Evolutionary conservation across 2,329 filamentous ascomycete species (phyloP), one percentile per base, ranked within the genome.

Genomic region (Pochonia chlamydosporia): DNA sequence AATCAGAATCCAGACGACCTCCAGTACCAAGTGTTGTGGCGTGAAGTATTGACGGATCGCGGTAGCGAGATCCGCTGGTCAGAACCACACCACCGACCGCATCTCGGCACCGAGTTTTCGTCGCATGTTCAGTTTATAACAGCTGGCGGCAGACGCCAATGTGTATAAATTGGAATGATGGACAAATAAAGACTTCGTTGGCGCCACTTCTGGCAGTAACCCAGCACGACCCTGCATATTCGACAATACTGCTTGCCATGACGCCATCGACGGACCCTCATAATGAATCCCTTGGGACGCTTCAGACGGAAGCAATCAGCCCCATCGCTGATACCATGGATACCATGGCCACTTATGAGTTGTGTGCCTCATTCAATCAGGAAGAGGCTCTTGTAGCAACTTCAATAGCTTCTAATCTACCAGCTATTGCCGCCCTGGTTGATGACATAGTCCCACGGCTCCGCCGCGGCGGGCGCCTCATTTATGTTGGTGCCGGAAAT

Each of bases 401-500:
- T 10, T 55, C 52, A n/a, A 44, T 55, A 11, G 45, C 52, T 25
- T 37, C 40, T 9, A 50, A 52, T 26, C 52, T 52, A 2, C 31
- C 21, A 3, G 43, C 46, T 14, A 52, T 55, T 39, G 52, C 52
- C 25, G 37, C 43, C n/a, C 40, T 55, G 25, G 18, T 43, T 5
- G 52, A 48, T 30, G 10, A 46, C 50, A 3, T 40, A 49, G n/a
- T 40, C 21, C 10, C 36, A 10, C 47, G 50, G 16, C 42, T 55
- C n/a, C 39, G 44, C 5, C 36, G 18, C 25, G 53, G 53, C 35
- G 52, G 53, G 9, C 48, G 53, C 8, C 43, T 55, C 9, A 49
- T 68, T n/a, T 45, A 48, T 35, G 44, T 48, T 16, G 68, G 69
- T 6, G 69, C 69, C 3, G 67, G 69, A 10, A 72, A 68, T 3